Percentiles rank a stretch among this genome's conserved stretches.
Evolutionary conservation across 2,329 filamentous ascomycete species (phyloP).

Genomic region (Cephalotrichum gorgonifer): DNA sequence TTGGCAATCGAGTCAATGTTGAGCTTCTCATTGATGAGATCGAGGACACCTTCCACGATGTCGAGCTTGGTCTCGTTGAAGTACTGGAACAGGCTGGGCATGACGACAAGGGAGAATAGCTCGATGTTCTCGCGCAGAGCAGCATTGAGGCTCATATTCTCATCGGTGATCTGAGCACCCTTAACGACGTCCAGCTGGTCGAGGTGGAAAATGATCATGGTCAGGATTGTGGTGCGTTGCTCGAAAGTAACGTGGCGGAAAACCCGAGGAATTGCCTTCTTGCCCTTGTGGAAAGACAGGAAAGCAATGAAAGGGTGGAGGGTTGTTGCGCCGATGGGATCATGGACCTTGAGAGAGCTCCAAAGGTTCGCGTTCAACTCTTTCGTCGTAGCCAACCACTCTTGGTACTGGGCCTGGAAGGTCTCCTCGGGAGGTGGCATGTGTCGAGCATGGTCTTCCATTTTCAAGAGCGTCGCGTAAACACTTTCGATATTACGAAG

Average conservation of each 20-base stretch:
- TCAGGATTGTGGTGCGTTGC: conserved; percentile 88
- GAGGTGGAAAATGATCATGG: conserved; percentile 89
- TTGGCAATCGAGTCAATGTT: conserved; percentile 77
- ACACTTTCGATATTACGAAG: conserved; percentile 81
- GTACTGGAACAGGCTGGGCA: conserved; percentile 82
- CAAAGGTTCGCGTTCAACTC: conserved; percentile 73
- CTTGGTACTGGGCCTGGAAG: conserved; percentile 61
- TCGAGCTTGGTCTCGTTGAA: conserved; percentile 84
- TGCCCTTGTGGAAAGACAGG: conserved; percentile 88
- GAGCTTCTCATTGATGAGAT: conserved; percentile 71
- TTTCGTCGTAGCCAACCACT: conserved; percentile 65
- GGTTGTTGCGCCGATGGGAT: conserved; percentile 69
- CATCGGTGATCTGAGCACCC: conserved; percentile 62
- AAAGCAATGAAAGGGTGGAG: conserved; percentile 94
- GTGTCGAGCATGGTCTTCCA: conserved; percentile 84
- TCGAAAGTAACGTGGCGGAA: conserved; percentile 90
- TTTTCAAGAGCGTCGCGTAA: conserved; percentile 79
- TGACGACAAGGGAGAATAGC: conserved; percentile 76
- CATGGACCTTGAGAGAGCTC: conserved; percentile 82
- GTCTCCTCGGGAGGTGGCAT: conserved; percentile 60
- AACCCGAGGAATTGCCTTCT: conserved; percentile 88
- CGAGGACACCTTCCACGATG: conserved; percentile 83
- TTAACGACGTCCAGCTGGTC: conserved; percentile 86
- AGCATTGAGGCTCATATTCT: conserved; percentile 61
- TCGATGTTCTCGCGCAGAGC: conserved; percentile 85